Evolutionary conservation across 306 rosid species (phyloP).

Genomic region (Gastrolobium bilobum): DNA sequence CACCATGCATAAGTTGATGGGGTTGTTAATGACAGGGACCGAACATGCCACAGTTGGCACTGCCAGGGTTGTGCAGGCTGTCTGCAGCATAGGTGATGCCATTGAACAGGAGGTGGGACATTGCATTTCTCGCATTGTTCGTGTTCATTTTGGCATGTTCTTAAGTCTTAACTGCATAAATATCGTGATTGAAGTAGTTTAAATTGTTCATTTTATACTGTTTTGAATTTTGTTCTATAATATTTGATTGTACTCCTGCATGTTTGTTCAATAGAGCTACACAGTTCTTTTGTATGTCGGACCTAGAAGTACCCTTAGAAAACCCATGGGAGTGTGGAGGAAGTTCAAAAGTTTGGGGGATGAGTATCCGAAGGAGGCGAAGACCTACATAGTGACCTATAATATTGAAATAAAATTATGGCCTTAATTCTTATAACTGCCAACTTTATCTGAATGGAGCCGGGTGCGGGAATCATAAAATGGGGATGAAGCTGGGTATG

Average conservation of each 20-base stretch:
- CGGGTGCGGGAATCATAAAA: background rate
- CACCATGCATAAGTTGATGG: slow-evolving; percentile 93
- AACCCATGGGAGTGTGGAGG: slow-evolving; percentile 22
- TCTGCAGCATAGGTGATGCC: slow-evolving; percentile 82
- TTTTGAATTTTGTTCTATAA: slow-evolving; percentile 33
- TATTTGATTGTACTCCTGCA: slow-evolving; percentile 17
- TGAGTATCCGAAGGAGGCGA: background rate
- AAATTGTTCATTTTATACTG: slow-evolving; percentile 4
- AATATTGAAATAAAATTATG: slow-evolving; percentile 11
- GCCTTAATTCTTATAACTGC: background rate
- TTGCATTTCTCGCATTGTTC: slow-evolving; percentile 48
- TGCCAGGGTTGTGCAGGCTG: slow-evolving; percentile 73
- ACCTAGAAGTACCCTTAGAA: slow-evolving; percentile 27
- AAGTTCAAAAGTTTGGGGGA: slow-evolving; percentile 21
- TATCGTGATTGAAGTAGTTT: slow-evolving; percentile 27
- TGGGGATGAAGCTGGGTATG: too few species aligned
- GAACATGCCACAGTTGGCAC: slow-evolving; percentile 67
- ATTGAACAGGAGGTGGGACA: slow-evolving; percentile 87
- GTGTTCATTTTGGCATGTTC: slow-evolving; percentile 23
- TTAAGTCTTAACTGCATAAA: background rate
- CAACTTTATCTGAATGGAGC: slow-evolving; percentile 11
- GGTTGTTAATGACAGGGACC: slow-evolving; percentile 73
- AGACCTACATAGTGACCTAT: slow-evolving; percentile 4
- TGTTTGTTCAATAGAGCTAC: background rate
- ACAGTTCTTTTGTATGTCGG: slow-evolving; percentile 22